phyloP scores from a whole-genome alignment of 768 basidiomycete species.

The Ramaria rubella region DNA sequence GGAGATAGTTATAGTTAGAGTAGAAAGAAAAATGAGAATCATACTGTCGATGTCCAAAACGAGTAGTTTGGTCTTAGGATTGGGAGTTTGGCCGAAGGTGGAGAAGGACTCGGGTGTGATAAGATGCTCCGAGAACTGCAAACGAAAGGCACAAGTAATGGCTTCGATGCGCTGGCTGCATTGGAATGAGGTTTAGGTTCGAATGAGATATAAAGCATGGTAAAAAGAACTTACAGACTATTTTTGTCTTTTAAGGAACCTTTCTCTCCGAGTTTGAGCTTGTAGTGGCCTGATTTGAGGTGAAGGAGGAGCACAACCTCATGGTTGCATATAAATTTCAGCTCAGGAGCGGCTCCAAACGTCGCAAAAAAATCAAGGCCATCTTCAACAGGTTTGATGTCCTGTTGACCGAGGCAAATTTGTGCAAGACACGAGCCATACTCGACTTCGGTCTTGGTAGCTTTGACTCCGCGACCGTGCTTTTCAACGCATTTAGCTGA shows the following conservation, averaged over 20 bases:
- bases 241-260: too few species aligned
- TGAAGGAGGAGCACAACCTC: constrained; percentile 23
- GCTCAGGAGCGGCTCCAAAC: constrained; percentile 18
- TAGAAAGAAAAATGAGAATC: background rate
- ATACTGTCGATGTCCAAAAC: background rate
- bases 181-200: background rate
- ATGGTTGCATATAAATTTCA: constrained; percentile 29
- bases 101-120: constrained; percentile 12
- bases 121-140: constrained; percentile 15
- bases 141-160: constrained; percentile 17
- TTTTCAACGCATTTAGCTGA: constrained; percentile 13
- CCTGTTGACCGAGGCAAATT: constrained; percentile 12
- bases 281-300: constrained; percentile 20
- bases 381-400: constrained; percentile 3
- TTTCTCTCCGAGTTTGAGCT: too few species aligned
- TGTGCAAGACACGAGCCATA: constrained; percentile 12
- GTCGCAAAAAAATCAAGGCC: constrained; percentile 15
- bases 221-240: background rate
- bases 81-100: too few species aligned
- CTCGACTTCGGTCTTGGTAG: constrained; percentile 10
- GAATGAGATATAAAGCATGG: background rate
- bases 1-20: background rate
- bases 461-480: constrained; percentile 4
- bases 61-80: background rate
- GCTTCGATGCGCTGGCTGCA: constrained; percentile 3